These are phyloP conservation scores for Cryphonectria naterciae DNA, from an alignment of 2,329 filamentous ascomycete species.

Conservation along the genomic window DNA sequence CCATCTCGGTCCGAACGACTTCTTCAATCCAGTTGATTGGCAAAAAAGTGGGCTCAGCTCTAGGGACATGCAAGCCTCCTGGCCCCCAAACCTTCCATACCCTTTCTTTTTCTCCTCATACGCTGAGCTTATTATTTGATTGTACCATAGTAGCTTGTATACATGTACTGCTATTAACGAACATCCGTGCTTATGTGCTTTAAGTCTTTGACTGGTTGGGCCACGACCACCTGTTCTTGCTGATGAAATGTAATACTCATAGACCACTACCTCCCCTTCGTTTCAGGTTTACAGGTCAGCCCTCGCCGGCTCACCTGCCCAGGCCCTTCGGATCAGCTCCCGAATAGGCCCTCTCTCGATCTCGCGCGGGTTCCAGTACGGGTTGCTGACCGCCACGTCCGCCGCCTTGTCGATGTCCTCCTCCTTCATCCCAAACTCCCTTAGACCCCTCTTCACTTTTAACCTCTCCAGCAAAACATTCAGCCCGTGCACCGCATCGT, in stretches of 20 bases:
- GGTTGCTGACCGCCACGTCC: constrained; percentile 58
- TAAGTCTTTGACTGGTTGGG: not conserved
- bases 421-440: constrained; percentile 60
- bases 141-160: not conserved
- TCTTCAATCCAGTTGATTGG: not conserved
- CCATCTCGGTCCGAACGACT: not conserved
- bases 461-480: constrained; percentile 59
- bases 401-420: constrained; percentile 60
- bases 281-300: constrained; percentile 44
- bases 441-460: constrained; percentile 54
- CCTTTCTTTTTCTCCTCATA: not conserved
- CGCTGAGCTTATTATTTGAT: too few relatives aligned
- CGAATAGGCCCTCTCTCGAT: constrained; percentile 54
- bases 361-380: constrained; percentile 61
- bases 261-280: too few relatives aligned
- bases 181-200: too few relatives aligned
- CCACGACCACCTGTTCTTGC: not conserved
- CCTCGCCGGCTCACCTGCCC: constrained; percentile 59
- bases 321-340: constrained; percentile 60
- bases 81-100: too few relatives aligned
- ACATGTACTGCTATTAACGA: not conserved
- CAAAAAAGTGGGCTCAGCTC: not conserved
- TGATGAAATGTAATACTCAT: not conserved
- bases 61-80: not conserved
- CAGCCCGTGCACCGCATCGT: constrained; percentile 60